Evolutionary conservation across 805 yeast genomes (phyloP), one percentile per base, ranked within the genome.

Genomic region (Trichomonascus vanleenenianus): DNA sequence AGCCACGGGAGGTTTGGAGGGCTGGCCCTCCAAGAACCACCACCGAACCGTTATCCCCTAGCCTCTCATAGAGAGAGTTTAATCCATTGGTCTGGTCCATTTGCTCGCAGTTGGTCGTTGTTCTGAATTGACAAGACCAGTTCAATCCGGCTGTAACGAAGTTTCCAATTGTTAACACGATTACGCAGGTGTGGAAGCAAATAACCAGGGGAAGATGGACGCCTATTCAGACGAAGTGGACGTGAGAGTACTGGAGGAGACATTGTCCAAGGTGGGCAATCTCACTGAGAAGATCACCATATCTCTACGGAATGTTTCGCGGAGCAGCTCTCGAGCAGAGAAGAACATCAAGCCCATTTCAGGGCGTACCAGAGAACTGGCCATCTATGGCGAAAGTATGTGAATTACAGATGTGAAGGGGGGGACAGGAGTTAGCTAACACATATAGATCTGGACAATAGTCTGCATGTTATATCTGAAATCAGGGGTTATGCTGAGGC

Each of bases 211-310:
- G 22, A 15, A 25, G 15, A 12, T 22, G 27, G 27, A 22, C 27
- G 27, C 8, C 8, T 22, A 22, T 22, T 22, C 27, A 8, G 55
- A 50, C 20, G 50, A 44, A 38, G 42, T 47, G n/a, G 96, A 87
- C 54, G 80, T 86, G 30, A 81, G 86, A 2, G 88, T 88, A 3
- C 72, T 88, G 30, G 83, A 85, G 43, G 93, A 84, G 56, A 81
- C 83, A 44, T 69, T 89, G 30, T 63, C 71, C 41, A 74, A 78
- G 44, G 76, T 86, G 2, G 73, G 75, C 34, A 70, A 68, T 15
- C 63, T 86, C 35, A 75, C 87, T 8, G 57, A 62, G 1, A 64
- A 73, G 38, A 79, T 88, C 45, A 68, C 76, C 9, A 63, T 65
- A 22, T 78, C 86, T 2, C 67, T 86, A 36, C 67, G 62, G 27